Evolutionary conservation across 495 filamentous ascomycete species (phyloP).

Genomic region (Neurospora pannonica): DNA sequence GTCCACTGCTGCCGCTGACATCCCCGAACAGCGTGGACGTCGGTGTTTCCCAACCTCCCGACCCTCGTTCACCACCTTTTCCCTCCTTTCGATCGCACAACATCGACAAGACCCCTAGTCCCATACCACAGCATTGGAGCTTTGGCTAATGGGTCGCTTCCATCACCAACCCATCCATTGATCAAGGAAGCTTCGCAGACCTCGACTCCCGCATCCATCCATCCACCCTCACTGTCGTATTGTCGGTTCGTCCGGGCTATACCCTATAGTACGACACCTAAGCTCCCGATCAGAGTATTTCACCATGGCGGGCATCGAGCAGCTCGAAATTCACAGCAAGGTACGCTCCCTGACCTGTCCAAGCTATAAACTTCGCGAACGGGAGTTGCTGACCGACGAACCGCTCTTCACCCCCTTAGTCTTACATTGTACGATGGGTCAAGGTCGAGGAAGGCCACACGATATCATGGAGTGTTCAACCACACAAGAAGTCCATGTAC

Average conservation of each 20-base stretch:
- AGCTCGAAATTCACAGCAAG: slow-evolving; percentile 96
- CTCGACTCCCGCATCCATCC: background rate
- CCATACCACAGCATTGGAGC: background rate
- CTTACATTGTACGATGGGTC: slow-evolving; percentile 96
- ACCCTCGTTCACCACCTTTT: background rate
- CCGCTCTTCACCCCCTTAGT: slow-evolving; percentile 40
- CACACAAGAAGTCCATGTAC: slow-evolving; percentile 90
- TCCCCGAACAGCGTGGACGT: background rate
- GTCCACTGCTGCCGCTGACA: background rate
- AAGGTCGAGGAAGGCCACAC: slow-evolving; percentile 79
- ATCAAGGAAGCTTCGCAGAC: background rate
- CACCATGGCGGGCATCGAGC: slow-evolving; percentile 87
- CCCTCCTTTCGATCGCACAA: background rate
- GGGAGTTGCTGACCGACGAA: background rate
- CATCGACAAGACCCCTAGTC: background rate
- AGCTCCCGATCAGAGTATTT: background rate
- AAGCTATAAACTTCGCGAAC: background rate
- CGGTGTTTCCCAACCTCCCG: background rate
- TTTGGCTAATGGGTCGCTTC: background rate
- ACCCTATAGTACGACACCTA: background rate
- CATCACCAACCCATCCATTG: background rate
- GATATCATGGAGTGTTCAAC: slow-evolving; percentile 95
- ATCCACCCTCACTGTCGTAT: background rate
- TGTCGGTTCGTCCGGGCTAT: background rate
- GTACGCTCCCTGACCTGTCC: slow-evolving; percentile 37